Evolutionary conservation across 2,329 filamentous ascomycete species (phyloP), one percentile per base, ranked within the genome.

Genomic region (Trichoderma breve): DNA sequence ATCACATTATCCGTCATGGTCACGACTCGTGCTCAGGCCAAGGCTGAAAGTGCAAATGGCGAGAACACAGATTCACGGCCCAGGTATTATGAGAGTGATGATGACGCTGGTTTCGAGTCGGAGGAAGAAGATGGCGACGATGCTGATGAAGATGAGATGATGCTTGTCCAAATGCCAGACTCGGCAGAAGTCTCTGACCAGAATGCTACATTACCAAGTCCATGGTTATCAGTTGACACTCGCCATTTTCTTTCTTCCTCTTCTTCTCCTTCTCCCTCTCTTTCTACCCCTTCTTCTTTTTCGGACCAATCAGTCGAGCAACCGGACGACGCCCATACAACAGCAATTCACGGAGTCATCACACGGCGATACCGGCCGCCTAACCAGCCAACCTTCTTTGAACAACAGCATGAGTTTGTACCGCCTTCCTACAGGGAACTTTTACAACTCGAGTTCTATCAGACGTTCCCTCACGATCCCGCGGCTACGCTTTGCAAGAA

Each of bases 401-500:
- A 71, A 39, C 26, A 32, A 12, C 14, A 57, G 4, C 34, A 43
- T 9, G 28, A 8, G 8, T 21, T n/a, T 4, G 14, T 39, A 8
- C 24, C 62, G 15, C 72, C 36, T 47, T n/a, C 28, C 4, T 47
- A 43, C 24, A 24, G 9, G 1, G 72, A 73, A 12, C 57, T 73
- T 32, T 12, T 24, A 12, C 43, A 15, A 12, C 72, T 73, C 18
- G 72, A 72, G 24, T 63, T 73, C 21, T 73, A 60, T 24, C 69
- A 71, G 36, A 69, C 60, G 3, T 69, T 71, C 4, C 70, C 72
- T n/a, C 72, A 73, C 12, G 64, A 61, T n/a, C 26, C 47, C 1
- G 30, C 66, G 12, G 57, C 72, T 14, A 73, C 70, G 28, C 61
- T 70, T 12, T 73, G 65, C 32, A 34, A 15, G 7, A 1, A 18